Evolutionary conservation across 306 rosid species (phyloP), one percentile per base, ranked within the genome.

Genomic region (Citrullus amarus): DNA sequence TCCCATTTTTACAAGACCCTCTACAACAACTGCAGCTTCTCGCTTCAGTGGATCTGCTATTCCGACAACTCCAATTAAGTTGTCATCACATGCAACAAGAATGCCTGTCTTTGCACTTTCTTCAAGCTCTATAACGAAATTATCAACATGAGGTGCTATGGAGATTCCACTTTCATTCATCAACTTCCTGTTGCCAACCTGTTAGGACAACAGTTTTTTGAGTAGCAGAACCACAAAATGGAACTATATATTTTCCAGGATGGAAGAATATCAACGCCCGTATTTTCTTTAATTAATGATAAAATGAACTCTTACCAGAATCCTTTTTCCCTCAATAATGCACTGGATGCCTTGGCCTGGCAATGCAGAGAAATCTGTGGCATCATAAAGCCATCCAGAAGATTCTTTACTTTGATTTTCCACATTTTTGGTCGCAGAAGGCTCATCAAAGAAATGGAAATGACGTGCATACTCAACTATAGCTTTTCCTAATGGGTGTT

Each of bases 401-500:
- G 76, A 79, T 57, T 85, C 88, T 68, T 69, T 85, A 77, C 80
- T 87, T 72, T 78, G 71, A 78, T 88, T 81, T 78, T 80, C 71
- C 8, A 63, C 67, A 76, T 85, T 92, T 20, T 76, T 78, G 70
- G 89, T 76, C 34, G 72, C 85, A 81, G 93, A 88, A 70, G 90
- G 84, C 46, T 84, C 97, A 36, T 91, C 92, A 78, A 92, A 89
- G 92, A 89, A 92, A 90, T 91, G 96, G 82, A 92, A 95, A 84
- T 92, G 97, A 9, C 92, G 96, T 56, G 97, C 97, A 81, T 95
- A 89, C 65, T 86, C 91, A 32, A 95, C 89, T 84, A 95, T 89
- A 22, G 99, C 97, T 90, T 91, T 96, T n/a, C 82, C 99, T 82
- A 96, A 66, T 8, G 98, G 98, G 81, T 96, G 99, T 82, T 96